Evolutionary conservation across 768 basidiomycete species (phyloP).

Genomic region (Lactarius evosmus): DNA sequence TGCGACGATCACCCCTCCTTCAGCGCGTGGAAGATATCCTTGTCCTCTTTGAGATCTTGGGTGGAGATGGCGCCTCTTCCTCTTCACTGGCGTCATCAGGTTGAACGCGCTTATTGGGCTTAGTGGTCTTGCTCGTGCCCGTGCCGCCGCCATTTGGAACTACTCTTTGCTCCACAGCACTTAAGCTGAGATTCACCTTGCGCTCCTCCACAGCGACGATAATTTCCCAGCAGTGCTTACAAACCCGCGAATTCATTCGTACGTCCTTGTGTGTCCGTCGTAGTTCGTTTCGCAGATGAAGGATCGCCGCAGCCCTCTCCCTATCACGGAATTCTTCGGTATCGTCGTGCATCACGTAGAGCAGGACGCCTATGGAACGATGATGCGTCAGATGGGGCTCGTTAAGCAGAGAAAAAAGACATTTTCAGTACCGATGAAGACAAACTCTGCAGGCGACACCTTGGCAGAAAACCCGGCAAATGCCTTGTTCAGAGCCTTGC

Average conservation of each 20-base stretch:
- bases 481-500: constrained; percentile 35
- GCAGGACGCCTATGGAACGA: constrained; percentile 54
- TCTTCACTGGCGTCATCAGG: constrained; percentile 33
- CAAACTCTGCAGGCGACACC: constrained; percentile 73
- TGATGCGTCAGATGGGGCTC: background rate
- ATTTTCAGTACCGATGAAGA: constrained; percentile 65
- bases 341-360: constrained; percentile 50
- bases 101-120: constrained; percentile 35
- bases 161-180: constrained; percentile 8
- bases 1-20: background rate
- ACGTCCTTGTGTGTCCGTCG: constrained; percentile 60
- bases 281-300: constrained; percentile 53
- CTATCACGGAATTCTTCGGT: constrained; percentile 35
- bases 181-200: constrained; percentile 26
- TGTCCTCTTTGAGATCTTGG: constrained; percentile 9
- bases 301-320: constrained; percentile 53
- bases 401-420: constrained; percentile 23
- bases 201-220: constrained; percentile 41
- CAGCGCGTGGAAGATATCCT: constrained; percentile 3
- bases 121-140: constrained; percentile 29
- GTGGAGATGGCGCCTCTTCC: constrained; percentile 1
- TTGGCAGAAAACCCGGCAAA: constrained; percentile 46
- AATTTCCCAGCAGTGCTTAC: constrained; percentile 55
- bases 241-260: constrained; percentile 56
- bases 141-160: constrained; percentile 4